Evolutionary conservation across 192 early-diverging fungal genomes (phyloP), one percentile per base, ranked within the genome.

Genomic region (Rhizoclosmatium sp.): DNA sequence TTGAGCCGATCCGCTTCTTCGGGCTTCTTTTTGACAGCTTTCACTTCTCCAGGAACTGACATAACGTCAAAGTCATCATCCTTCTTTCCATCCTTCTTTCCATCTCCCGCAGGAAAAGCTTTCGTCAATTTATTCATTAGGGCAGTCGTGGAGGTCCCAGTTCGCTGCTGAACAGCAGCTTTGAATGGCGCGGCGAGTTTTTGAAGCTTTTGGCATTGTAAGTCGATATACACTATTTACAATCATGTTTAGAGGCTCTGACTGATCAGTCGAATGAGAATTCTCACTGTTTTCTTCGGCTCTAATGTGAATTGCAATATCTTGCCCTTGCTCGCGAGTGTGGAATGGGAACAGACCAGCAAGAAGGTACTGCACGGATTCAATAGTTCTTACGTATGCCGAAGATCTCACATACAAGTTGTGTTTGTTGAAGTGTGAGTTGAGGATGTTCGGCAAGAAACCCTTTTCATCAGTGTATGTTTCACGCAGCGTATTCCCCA

Each of bases 331-430:
- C 23, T 56, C 40, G n/a, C 82, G 68, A 5, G 64, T 70, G n/a
- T 56, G 61, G 21, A 69, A 48, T 1, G 92, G 91, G 75, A 89
- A 90, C 77, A 93, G 79, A 0, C 92, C 91, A 14, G 85, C 82
- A 44, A 93, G 64, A 3, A 89, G 73, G 71, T 89, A 89, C 73
- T 92, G 90, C 47, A 93, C 82, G n/a, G 87, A 89, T 79, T 92
- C 92, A 65, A 93, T 82, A 2, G 92, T 86, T 48, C 92, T 86
- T 2, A 88, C 79, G 78, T 88, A 92, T 48, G 84, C 87, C 19
- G 91, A 87, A 40, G 84, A 83, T 47, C 90, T 87, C 69, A 92
- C 82, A 67, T 89, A 90, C 42, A 92, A 65, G 42, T 82, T 81
- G 41, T 42, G 7, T 14, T 7, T 45, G 3, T 47, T 69, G 39